Evolutionary conservation across 495 filamentous ascomycete species (phyloP), one percentile per base, ranked within the genome.

Genomic region (Glarea lozoyensis): DNA sequence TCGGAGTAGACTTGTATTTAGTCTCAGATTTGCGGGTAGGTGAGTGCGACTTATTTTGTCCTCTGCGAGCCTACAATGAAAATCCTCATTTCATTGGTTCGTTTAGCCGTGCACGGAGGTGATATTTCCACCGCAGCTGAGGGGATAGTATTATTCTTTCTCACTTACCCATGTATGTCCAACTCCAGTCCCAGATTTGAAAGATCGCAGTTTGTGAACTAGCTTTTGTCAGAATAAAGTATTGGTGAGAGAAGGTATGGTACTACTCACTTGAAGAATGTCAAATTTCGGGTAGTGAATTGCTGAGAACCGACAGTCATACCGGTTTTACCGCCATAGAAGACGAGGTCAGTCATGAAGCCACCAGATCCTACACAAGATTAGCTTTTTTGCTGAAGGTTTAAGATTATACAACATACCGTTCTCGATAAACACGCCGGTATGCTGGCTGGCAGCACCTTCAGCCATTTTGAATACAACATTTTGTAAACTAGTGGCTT

Each of bases 401-500:
- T n/a, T n/a, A n/a, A n/a, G n/a, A n/a, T n/a, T n/a, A n/a, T 58
- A 32, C n/a, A 23, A 53, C 61, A 54, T 52, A 69, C 82, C 85
- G 40, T 73, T 75, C 53, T 88, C 84, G 40, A 84, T 80, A 54
- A 85, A 87, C 22, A 93, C 50, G 33, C 86, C 86, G 38, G 82
- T 73, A 29, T 57, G 54, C 22, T 54, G 10, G 9, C 76, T 83
- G n/a, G 72, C 75, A 18, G 66, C 67, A 0, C 66, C 59, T 17
- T 66, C 64, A 15, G 65, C 75, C 81, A 90, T 82, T 44, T 71
- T 67, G 61, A 93, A 88, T 15, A 77, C 65, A 21, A 88, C 67
- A 57, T 92, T 92, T 55, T 88, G 84, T 24, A 88, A 64, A 52
- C 79, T 84, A 5, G 82, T 82, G 2, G 82, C 81, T 51, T 88